phyloP scores from a whole-genome alignment of 2,329 filamentous ascomycete species.

The Coleophoma cylindrospora region DNA sequence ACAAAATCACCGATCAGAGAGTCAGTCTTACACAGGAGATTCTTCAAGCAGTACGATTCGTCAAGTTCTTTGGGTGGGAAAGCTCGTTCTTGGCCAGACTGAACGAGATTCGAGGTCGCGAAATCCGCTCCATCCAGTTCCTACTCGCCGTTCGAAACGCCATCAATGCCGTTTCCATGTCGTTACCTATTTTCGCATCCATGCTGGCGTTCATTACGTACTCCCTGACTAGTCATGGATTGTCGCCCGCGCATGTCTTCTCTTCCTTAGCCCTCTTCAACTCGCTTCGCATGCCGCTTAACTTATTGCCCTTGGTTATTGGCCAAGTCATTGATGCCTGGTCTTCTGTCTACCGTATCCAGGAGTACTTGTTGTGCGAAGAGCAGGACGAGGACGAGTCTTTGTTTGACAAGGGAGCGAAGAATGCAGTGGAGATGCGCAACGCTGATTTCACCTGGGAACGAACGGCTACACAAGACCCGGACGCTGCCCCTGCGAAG shows the following conservation, averaged over 20 bases:
- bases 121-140: slow-evolving; percentile 67
- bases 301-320: slow-evolving; percentile 78
- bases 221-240: slow-evolving; percentile 55
- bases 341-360: slow-evolving; percentile 73
- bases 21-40: slow-evolving; percentile 63
- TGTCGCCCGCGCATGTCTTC: slow-evolving; percentile 74
- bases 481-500: slow-evolving; percentile 36
- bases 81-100: slow-evolving; percentile 55
- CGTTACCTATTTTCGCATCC: slow-evolving; percentile 83
- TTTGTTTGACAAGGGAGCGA: slow-evolving; percentile 76
- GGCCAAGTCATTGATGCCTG: slow-evolving; percentile 82
- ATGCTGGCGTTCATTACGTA: slow-evolving; percentile 90
- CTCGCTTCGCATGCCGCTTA: slow-evolving; percentile 77
- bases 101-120: slow-evolving; percentile 48
- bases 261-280: slow-evolving; percentile 91
- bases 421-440: not conserved
- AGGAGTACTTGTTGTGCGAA: slow-evolving; percentile 79
- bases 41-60: slow-evolving; percentile 56
- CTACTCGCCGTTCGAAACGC: slow-evolving; percentile 64
- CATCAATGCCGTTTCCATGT: slow-evolving; percentile 58
- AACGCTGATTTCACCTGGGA: slow-evolving; percentile 7
- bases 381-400: slow-evolving; percentile 69
- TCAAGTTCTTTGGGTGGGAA: slow-evolving; percentile 66
- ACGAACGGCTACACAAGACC: slow-evolving; percentile 39
- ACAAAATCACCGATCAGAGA: slow-evolving; percentile 61